Conservation (phyloP, 2,329 filamentous ascomycete species). For the Raffaelea ambrosiae region DNA sequence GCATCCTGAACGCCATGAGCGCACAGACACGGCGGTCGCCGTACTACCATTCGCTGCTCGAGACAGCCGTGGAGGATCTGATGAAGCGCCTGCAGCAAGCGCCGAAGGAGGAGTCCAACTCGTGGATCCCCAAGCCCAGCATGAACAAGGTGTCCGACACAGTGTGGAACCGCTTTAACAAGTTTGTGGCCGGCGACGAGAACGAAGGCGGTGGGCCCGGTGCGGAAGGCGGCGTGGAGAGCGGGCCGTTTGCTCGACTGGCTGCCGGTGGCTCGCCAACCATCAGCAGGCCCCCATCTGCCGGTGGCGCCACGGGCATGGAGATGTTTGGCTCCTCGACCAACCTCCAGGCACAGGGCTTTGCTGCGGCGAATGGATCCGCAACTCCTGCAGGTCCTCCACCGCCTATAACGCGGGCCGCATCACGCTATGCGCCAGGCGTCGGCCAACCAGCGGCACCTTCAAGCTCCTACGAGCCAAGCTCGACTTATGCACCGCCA, state of each 20-base stretch:
- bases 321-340: conserved; percentile 56
- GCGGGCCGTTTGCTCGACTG: conserved; percentile 76
- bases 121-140: conserved; percentile 90
- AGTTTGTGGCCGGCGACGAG: conserved; percentile 90
- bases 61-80: conserved; percentile 73
- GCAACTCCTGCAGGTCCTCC: conserved; percentile 18
- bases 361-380: conserved; percentile 20
- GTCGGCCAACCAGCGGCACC: conserved; percentile 10
- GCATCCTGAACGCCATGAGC: conserved; percentile 66
- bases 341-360: no score
- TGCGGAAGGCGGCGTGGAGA: conserved; percentile 47
- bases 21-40: conserved; percentile 75
- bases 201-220: conserved; percentile 52
- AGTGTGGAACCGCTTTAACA: conserved; percentile 89
- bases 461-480: conserved; percentile 18
- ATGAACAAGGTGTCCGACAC: conserved; percentile 93
- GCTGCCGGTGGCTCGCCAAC: conserved; percentile 61
- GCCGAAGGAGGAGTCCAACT: conserved; percentile 69
- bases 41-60: conserved; percentile 73
- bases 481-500: conserved; percentile 17
- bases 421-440: conserved; percentile 42
- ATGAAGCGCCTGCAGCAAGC: conserved; percentile 75
- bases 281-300: conserved; percentile 65
- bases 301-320: conserved; percentile 51
- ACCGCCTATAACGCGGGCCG: conserved; percentile 32